These are phyloP conservation scores for Wickerhamiella siamensis DNA, from an alignment of 805 yeast species.

Conservation along the genomic window DNA sequence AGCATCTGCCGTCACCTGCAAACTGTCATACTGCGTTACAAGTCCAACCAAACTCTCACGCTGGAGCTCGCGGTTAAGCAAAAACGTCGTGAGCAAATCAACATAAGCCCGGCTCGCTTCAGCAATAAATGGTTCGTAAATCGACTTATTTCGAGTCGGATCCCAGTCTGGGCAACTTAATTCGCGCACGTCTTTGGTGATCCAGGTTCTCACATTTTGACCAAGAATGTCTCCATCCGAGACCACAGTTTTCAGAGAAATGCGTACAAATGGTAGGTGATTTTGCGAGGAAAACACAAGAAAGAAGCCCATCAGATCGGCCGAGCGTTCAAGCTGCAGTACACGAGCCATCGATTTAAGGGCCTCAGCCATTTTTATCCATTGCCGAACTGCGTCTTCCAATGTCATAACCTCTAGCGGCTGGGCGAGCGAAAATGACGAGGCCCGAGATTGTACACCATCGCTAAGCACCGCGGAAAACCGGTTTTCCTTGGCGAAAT, in stretches of 20 bases:
- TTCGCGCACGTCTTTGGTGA: conserved; percentile 29
- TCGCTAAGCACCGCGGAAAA: conserved; percentile 10
- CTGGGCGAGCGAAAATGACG: conserved; percentile 17
- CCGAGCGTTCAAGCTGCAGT: conserved; percentile 13
- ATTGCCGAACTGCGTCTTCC: conserved; percentile 14
- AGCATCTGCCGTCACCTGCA: conserved; percentile 61
- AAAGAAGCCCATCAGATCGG: conserved; percentile 22
- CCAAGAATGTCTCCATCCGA: conserved; percentile 10
- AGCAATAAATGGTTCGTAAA: conserved; percentile 21
- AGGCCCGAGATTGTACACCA: conserved; percentile 19
- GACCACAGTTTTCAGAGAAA: conserved; percentile 15
- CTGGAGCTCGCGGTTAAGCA: conserved; percentile 67
- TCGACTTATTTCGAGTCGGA: conserved; percentile 15
- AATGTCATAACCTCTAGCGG: conserved; percentile 11
- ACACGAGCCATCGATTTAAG: conserved; percentile 13
- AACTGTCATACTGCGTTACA: conserved; percentile 53
- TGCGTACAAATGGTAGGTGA: conserved; percentile 20
- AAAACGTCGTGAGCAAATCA: conserved; percentile 34
- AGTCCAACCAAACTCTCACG: conserved; percentile 56
- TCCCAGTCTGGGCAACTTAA: conserved; percentile 27
- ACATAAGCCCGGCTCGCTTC: conserved; percentile 30
- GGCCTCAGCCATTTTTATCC: conserved; percentile 11
- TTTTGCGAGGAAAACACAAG: conserved; percentile 19
- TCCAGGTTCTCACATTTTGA: conserved; percentile 18
- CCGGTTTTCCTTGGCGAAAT: background rate